Base-by-base conservation (phyloP, 31 red algal genomes). In the Odonthalia washingtoniensis region DNA sequence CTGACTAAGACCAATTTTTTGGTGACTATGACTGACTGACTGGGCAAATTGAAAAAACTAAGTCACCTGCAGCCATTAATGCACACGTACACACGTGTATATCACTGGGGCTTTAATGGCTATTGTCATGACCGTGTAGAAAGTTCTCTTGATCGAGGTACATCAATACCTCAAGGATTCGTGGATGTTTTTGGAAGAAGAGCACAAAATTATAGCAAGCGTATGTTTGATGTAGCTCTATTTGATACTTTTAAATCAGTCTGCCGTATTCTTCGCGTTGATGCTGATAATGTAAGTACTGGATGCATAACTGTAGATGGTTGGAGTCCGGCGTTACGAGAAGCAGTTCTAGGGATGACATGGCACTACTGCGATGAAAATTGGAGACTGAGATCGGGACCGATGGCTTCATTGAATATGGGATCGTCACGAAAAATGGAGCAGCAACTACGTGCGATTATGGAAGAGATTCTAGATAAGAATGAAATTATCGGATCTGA, bases 281-380 rank as follows among this genome's bases (percentile, higher is more conserved):
- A 45, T 2, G 34, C 57, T 38, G 30, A 63, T 3, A 31, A 81
- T 21, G 30, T 40, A 1, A 81, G 9, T 26, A 65, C 33, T 2
- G 77, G 57, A 63, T 81, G 52, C 35, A 16, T 81, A 4, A 81
- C 77, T 4, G 5, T 49, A 16, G 75, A 79, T 49, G 75, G 75
- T 3, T 79, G 44, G 75, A 79, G 75, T 34, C 44, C 67, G 17
- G 67, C 67, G 30, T 12, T 72, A 28, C 21, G 67, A 17, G 67
- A 16, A 12, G 12, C 67, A 72, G 30, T 72, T 72, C 67, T 72
- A 72, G 21, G 67, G 32, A 72, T 72, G 12, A 72, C 67, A 28
- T 72, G 67, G 67, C 67, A 72, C 67, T 72, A 28, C 30, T 12
- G 17, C 18, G 16, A 72, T 30, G 32, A 27, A 12, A 27, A 16